phyloP scores from a whole-genome alignment of 2,329 filamentous ascomycete species.

The Myriosclerotinia scirpicola region DNA sequence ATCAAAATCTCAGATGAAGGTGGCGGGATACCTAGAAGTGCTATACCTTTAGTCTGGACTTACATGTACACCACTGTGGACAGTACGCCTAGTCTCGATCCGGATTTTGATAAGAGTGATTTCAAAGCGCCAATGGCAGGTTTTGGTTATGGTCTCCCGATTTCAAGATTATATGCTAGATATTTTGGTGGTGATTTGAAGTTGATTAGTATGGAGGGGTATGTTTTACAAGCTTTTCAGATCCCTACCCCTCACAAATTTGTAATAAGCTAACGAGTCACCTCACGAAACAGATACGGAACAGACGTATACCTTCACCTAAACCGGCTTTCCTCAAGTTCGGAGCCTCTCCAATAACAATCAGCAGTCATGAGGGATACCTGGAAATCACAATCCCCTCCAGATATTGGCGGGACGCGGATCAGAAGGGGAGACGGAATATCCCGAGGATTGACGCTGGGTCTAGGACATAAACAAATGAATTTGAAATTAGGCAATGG shows the following conservation, averaged over 20 bases:
- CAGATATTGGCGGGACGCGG: conserved; percentile 4
- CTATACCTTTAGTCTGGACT: conserved; percentile 98
- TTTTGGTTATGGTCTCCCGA: conserved; percentile 96
- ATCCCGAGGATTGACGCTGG: conserved; percentile 64
- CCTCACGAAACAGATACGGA: conserved; percentile 67
- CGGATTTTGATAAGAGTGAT: conserved; percentile 97
- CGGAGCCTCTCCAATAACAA: conserved; percentile 92
- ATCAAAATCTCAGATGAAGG: conserved; percentile 98
- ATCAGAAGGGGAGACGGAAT: conserved; percentile 48
- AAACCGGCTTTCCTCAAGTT: conserved; percentile 91
- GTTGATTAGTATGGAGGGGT: conserved; percentile 99
- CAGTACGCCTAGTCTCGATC: conserved; percentile 89
- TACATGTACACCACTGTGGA: conserved; percentile 99
- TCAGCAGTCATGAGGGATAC: conserved; percentile 75
- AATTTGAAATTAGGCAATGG: conserved; percentile 67
- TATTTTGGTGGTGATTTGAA: conserved; percentile 98
- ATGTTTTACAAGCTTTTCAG: conserved; percentile 44
- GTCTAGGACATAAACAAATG: conserved; percentile 52
- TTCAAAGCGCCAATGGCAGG: conserved; percentile 99
- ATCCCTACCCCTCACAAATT: conserved; percentile 14
- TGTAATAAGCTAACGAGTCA: conserved; percentile 30
- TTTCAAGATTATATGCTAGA: conserved; percentile 87
- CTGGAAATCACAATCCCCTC: conserved; percentile 9
- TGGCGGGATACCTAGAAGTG: conserved; percentile 87
- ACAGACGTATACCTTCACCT: conserved; percentile 98